Percentiles rank a stretch among this genome's conserved stretches.
phyloP scores from a whole-genome alignment of 2,329 filamentous ascomycete genomes.

The Aspergillus sp. region DNA sequence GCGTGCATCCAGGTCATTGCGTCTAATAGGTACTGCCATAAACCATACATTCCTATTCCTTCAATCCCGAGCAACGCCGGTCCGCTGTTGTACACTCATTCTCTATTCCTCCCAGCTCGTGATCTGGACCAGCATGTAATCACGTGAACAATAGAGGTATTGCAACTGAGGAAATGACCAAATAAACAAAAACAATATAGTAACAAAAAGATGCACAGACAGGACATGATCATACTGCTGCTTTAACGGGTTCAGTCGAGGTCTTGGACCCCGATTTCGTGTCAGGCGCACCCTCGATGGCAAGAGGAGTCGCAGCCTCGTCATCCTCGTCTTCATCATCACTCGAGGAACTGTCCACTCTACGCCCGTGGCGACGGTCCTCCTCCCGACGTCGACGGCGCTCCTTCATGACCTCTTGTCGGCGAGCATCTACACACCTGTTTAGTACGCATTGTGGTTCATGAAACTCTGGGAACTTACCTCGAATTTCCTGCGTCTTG shows the following conservation, averaged over 20 bases:
- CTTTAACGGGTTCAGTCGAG: conserved; percentile 8
- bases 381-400: conserved; percentile 48
- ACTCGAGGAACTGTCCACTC: conserved; percentile 34
- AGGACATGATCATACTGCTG: conserved; percentile 3
- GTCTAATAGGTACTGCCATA: background rate
- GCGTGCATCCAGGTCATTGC: background rate
- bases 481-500: conserved; percentile 78
- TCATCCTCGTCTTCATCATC: conserved; percentile 41
- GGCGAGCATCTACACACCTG: conserved; percentile 34
- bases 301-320: conserved; percentile 24
- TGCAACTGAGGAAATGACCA: background rate
- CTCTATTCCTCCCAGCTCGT: background rate
- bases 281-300: conserved; percentile 36
- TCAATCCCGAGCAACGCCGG: background rate
- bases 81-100: conserved; percentile 3
- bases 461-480: conserved; percentile 50
- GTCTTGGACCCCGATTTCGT: conserved; percentile 18
- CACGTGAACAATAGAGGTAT: conserved; percentile 5
- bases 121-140: conserved; percentile 1
- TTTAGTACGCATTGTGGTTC: conserved; percentile 14
- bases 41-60: background rate
- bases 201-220: background rate
- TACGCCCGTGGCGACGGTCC: conserved; percentile 39
- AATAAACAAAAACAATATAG: background rate
- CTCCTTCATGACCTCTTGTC: conserved; percentile 39